These are phyloP conservation scores for Picea sitchensis DNA, from an alignment of 75 land plant genomes.

Conservation along the genomic window DNA sequence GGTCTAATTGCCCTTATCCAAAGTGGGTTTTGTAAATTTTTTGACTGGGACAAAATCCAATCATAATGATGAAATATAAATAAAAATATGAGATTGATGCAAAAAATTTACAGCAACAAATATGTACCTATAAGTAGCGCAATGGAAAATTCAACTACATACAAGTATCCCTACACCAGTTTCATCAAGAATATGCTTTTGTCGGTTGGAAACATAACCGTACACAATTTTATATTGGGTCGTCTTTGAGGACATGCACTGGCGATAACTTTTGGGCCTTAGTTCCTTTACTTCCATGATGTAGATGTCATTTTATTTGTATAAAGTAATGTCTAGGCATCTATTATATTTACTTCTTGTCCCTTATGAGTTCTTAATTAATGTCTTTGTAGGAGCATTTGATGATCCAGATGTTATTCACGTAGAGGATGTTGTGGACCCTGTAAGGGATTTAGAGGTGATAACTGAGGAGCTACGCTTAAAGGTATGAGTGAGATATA, in stretches of 20 bases:
- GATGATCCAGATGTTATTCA: slow-evolving; percentile 98
- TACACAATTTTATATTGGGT: background rate
- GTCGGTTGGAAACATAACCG: background rate
- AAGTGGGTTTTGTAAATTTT: too few relatives aligned
- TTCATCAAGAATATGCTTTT: background rate
- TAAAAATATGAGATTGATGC: too few relatives aligned
- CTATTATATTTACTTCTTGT: background rate
- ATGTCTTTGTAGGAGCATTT: slow-evolving; percentile 79
- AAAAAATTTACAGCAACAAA: too few relatives aligned
- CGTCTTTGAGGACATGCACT: background rate
- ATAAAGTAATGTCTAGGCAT: background rate
- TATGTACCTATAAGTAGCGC: too few relatives aligned
- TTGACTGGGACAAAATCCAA: too few relatives aligned
- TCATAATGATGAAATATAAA: too few relatives aligned
- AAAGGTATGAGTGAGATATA: slow-evolving; percentile 48
- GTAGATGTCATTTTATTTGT: background rate
- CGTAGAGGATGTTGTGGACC: slow-evolving; percentile 94
- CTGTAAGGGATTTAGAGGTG: slow-evolving; percentile 91
- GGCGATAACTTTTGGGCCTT: background rate
- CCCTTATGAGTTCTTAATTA: background rate
- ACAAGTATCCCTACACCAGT: background rate
- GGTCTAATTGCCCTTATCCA: too few relatives aligned
- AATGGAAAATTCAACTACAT: background rate
- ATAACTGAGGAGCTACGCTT: slow-evolving; percentile 82
- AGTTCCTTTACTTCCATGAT: background rate